A percentile compares a stretch with the other conserved stretches of the same genome.
phyloP scores from a whole-genome alignment of 2,329 filamentous ascomycete species.

The Paecilomyces fulvus region DNA sequence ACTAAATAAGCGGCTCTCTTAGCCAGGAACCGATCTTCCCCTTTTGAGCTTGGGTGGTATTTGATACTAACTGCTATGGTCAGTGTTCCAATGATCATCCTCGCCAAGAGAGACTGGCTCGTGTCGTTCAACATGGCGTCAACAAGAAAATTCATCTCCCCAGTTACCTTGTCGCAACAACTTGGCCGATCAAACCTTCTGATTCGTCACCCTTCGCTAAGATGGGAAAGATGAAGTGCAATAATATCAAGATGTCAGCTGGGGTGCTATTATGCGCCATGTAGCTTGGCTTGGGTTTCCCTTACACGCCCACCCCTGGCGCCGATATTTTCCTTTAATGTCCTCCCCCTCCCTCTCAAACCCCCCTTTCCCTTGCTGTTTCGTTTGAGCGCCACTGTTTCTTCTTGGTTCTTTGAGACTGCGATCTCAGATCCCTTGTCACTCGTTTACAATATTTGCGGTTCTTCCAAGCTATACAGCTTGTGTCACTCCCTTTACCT shows the following conservation, averaged over 20 bases:
- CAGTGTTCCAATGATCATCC: not conserved
- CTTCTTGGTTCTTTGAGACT: not conserved
- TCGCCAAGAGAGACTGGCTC: not conserved
- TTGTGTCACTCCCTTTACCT: not conserved
- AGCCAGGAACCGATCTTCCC: not conserved
- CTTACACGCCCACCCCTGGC: not conserved
- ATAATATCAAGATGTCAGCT: not conserved
- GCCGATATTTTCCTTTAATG: not conserved
- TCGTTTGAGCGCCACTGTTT: not conserved
- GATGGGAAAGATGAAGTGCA: not conserved
- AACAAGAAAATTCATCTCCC: not conserved
- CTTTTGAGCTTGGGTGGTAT: not conserved
- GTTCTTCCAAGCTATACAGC: not conserved
- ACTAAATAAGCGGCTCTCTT: not conserved
- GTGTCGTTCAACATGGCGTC: not conserved
- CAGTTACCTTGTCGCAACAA: not conserved
- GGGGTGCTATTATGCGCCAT: not conserved
- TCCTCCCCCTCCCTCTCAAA: not conserved
- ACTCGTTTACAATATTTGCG: not conserved
- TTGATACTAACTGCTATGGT: not conserved
- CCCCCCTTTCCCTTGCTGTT: not conserved
- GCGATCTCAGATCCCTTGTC: not conserved
- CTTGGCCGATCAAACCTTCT: not conserved
- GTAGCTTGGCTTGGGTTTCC: not conserved
- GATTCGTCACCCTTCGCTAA: not conserved